Evolutionary conservation across 345 rosid species (phyloP).

Genomic region (Anacardium occidentale): DNA sequence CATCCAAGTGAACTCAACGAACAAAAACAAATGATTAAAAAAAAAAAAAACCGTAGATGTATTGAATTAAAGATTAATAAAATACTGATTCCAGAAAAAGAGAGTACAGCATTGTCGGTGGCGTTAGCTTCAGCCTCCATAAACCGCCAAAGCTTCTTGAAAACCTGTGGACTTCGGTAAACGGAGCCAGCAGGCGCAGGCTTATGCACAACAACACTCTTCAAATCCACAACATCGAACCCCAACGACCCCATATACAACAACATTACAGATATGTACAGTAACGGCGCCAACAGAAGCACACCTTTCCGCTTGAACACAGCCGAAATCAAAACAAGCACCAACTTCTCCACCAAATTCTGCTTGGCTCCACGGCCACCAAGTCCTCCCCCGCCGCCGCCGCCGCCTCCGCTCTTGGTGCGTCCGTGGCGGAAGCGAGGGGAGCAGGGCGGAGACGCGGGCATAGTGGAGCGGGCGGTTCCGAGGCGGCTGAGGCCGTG

Average conservation of each 20-base stretch:
- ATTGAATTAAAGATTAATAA: no score
- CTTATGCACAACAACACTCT: slow-evolving; percentile 54
- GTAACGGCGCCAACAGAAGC: slow-evolving; percentile 76
- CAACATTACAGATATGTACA: slow-evolving; percentile 84
- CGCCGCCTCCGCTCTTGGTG: slow-evolving; percentile 26
- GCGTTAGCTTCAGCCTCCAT: slow-evolving; percentile 71
- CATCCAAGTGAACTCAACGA: no score
- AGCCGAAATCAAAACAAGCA: slow-evolving; percentile 48
- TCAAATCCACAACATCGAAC: slow-evolving; percentile 62
- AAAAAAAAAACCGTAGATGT: background rate
- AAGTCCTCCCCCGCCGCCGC: slow-evolving; percentile 18
- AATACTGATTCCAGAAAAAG: background rate
- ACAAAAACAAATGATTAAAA: no score
- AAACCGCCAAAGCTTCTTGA: slow-evolving; percentile 73
- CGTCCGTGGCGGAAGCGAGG: slow-evolving; percentile 74
- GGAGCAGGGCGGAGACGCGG: slow-evolving; percentile 74
- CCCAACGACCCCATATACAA: slow-evolving; percentile 84
- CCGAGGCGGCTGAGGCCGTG: slow-evolving; percentile 92
- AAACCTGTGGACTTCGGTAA: slow-evolving; percentile 85
- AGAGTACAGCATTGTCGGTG: slow-evolving; percentile 59
- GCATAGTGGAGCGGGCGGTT: slow-evolving; percentile 30
- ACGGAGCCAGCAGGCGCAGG: slow-evolving; percentile 70
- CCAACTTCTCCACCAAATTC: slow-evolving; percentile 49
- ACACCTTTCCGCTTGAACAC: slow-evolving; percentile 77
- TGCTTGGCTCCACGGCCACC: slow-evolving; percentile 37